Conservation (phyloP, 163 green algal species). For the Chlorella variabilis region DNA sequence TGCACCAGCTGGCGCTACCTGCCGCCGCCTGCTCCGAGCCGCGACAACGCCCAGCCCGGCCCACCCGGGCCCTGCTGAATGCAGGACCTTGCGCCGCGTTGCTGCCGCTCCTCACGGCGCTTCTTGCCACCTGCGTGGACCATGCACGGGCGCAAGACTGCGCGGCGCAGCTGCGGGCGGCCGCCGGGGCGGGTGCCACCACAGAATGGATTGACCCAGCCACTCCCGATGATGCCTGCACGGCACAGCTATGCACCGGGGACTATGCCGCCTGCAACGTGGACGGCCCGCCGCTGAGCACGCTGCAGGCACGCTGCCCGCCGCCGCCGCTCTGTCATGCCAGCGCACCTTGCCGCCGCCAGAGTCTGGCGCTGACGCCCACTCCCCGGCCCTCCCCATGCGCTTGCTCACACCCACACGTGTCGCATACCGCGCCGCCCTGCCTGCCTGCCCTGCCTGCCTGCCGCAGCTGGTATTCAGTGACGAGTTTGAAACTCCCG, state of each 20-base stretch:
- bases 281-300: not conserved
- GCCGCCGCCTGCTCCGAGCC: not conserved
- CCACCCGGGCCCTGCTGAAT: too few species aligned
- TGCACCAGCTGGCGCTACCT: not conserved
- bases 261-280: not conserved
- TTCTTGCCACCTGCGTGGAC: too few species aligned
- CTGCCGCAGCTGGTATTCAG: slow-evolving; percentile 39
- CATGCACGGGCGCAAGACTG: not conserved
- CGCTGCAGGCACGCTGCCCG: not conserved
- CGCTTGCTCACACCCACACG: too few species aligned
- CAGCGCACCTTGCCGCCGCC: not conserved
- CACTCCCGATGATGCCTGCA: slow-evolving; percentile 33
- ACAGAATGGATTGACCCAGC: slow-evolving; percentile 35
- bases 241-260: not conserved
- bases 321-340: not conserved
- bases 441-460: not conserved
- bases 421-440: too few species aligned
- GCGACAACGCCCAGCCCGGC: too few species aligned
- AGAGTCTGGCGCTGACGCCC: too few species aligned
- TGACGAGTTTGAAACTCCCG: slow-evolving; percentile 20
- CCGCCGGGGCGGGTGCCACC: not conserved
- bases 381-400: not conserved
- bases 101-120: not conserved
- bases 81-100: too few species aligned
- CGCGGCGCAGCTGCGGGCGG: not conserved